Conservation (phyloP, 2,329 filamentous ascomycete genomes). For the Claviceps maximensis region DNA sequence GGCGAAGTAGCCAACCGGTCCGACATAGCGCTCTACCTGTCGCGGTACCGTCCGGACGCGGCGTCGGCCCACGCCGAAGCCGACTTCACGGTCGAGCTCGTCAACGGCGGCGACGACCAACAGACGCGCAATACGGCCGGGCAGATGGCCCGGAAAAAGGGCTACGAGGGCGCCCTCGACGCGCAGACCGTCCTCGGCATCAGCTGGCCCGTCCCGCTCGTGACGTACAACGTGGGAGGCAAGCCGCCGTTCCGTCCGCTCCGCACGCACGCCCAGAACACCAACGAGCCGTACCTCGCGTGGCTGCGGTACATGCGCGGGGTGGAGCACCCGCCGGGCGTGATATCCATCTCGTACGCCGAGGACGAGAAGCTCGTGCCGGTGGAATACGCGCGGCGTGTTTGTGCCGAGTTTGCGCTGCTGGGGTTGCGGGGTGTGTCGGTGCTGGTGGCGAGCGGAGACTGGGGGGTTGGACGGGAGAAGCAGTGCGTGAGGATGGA, state of each 20-base stretch:
- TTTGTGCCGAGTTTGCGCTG: neutral
- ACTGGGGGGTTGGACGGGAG: neutral
- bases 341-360: neutral
- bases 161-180: neutral
- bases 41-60: neutral
- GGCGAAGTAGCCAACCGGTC: neutral
- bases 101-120: neutral
- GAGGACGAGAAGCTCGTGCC: neutral
- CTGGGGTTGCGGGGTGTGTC: neutral
- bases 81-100: neutral
- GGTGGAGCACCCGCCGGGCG: neutral
- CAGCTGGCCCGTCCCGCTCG: neutral
- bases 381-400: neutral
- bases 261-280: neutral
- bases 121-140: neutral
- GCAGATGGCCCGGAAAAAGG: neutral
- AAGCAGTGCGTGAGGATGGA: neutral
- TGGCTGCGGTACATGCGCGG: neutral
- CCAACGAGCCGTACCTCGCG: neutral
- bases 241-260: neutral
- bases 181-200: neutral
- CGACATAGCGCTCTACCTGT: neutral
- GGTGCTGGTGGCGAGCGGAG: neutral
- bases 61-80: neutral
- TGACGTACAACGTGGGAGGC: neutral